These are phyloP conservation scores for Rubia balearica DNA, from an alignment of 305 asterid genomes.

Conservation along the genomic window DNA sequence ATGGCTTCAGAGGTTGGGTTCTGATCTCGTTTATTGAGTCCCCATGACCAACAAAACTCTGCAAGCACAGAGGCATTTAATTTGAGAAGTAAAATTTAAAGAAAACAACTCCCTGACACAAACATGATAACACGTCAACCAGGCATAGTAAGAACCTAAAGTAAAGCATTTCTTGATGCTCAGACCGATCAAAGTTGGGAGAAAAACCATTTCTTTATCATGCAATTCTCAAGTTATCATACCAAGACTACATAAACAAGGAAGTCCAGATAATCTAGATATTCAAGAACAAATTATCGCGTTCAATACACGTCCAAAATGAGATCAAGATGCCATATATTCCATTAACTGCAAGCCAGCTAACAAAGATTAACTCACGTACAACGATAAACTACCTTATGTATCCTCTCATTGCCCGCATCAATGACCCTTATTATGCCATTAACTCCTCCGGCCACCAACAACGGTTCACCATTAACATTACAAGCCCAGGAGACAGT, in stretches of 20 bases:
- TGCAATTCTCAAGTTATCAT: neutral
- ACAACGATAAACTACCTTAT: constrained; percentile 45
- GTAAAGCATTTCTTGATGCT: neutral
- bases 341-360: constrained; percentile 7
- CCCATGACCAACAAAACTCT: constrained; percentile 97
- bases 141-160: neutral
- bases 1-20: constrained; percentile 83
- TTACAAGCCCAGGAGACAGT: constrained; percentile 98
- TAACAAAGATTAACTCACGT: constrained; percentile 2
- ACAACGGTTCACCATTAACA: constrained; percentile 64
- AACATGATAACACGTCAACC: neutral
- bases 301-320: neutral
- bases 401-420: constrained; percentile 76
- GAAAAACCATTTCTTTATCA: constrained; percentile 3
- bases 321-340: constrained; percentile 3
- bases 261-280: neutral
- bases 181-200: neutral
- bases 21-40: constrained; percentile 89
- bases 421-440: constrained; percentile 84
- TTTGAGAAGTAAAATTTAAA: neutral
- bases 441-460: constrained; percentile 89
- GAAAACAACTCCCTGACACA: neutral
- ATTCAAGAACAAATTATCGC: neutral
- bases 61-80: constrained; percentile 11
- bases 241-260: neutral